phyloP scores from a whole-genome alignment of 2,329 filamentous ascomycete genomes.

The Tothia fuscella region DNA sequence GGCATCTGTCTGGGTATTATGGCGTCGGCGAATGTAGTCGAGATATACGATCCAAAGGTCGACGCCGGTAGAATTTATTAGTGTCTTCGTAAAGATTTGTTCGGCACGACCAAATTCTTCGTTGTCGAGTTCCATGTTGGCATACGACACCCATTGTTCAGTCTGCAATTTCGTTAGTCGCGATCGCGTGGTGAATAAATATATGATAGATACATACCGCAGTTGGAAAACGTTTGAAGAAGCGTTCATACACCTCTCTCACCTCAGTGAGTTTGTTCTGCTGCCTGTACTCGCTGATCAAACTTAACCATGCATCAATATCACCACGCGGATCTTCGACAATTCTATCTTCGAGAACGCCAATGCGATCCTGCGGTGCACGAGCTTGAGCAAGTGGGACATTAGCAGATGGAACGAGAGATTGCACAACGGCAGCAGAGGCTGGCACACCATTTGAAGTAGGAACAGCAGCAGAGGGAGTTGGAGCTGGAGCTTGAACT shows the following conservation, averaged over 20 bases:
- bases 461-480: conserved; percentile 29
- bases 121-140: conserved; percentile 77
- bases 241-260: conserved; percentile 70
- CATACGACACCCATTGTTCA: conserved; percentile 80
- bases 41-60: conserved; percentile 87
- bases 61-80: conserved; percentile 70
- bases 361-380: conserved; percentile 60
- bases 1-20: conserved; percentile 73
- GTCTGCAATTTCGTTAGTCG: conserved; percentile 44
- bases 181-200: conserved; percentile 8
- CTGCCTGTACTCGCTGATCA: conserved; percentile 75
- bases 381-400: conserved; percentile 34
- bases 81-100: conserved; percentile 67
- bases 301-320: conserved; percentile 76
- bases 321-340: conserved; percentile 88
- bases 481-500: conserved; percentile 21
- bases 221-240: conserved; percentile 78
- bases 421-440: conserved; percentile 2
- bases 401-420: conserved; percentile 13
- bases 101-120: conserved; percentile 75
- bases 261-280: conserved; percentile 74
- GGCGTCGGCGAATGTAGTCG: conserved; percentile 84
- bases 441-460: neutral
- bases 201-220: conserved; percentile 50
- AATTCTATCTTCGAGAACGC: conserved; percentile 79